Conservation (phyloP, 208 protist species). For the Phytomonas sp. region DNA sequence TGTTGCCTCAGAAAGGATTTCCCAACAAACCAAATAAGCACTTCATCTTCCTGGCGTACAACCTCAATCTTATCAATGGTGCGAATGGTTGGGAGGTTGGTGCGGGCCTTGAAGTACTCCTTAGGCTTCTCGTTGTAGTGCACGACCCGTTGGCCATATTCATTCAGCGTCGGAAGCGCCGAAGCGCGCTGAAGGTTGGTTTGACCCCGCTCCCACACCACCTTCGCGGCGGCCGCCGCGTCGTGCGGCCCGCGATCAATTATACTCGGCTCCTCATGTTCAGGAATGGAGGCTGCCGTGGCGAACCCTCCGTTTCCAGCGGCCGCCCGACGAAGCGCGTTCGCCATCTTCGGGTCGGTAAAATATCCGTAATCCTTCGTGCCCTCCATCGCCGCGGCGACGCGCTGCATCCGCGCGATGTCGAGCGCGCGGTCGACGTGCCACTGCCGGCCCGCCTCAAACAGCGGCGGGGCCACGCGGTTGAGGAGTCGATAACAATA, state of each 20-base stretch:
- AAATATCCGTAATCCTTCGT: constrained; percentile 84
- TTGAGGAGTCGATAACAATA: constrained; percentile 90
- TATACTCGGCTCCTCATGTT: constrained; percentile 39
- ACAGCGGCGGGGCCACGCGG: constrained; percentile 78
- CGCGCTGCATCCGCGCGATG: constrained; percentile 71
- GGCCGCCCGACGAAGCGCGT: constrained; percentile 65
- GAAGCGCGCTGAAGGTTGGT: constrained; percentile 55
- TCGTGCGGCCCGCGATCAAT: constrained; percentile 20
- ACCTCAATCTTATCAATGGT: constrained; percentile 76
- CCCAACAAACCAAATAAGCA: constrained; percentile 82
- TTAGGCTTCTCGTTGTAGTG: constrained; percentile 47
- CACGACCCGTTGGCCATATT: constrained; percentile 63
- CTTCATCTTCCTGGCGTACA: constrained; percentile 82
- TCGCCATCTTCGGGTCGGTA: constrained; percentile 79
- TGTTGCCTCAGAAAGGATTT: constrained; percentile 80
- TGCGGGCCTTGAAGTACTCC: constrained; percentile 55
- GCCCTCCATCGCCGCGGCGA: constrained; percentile 56
- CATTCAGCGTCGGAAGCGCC: constrained; percentile 79
- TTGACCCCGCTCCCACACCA: constrained; percentile 39
- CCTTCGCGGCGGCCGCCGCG: constrained; percentile 49
- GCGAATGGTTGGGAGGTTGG: constrained; percentile 75
- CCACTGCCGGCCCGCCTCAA: constrained; percentile 71
- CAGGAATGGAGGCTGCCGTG: constrained; percentile 28
- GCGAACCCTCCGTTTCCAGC: constrained; percentile 16
- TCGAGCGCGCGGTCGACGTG: constrained; percentile 84